Percentiles rank a stretch among this genome's conserved stretches.
These are phyloP conservation scores for Suillus placidus DNA, from an alignment of 768 basidiomycete species.

Conservation along the genomic window DNA sequence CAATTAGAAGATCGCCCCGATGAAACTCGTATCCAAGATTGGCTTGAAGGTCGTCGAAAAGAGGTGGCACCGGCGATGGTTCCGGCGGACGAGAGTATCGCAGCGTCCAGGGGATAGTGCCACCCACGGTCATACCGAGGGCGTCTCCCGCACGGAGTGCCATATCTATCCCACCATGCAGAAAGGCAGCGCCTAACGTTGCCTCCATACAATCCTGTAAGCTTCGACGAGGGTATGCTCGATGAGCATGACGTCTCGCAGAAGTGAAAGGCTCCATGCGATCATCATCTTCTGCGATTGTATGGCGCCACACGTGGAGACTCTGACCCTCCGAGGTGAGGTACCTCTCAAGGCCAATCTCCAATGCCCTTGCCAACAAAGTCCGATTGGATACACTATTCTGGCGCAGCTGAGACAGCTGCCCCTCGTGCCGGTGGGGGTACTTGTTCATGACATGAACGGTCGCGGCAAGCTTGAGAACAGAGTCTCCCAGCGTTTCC, in stretches of 20 bases:
- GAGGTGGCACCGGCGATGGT: conserved; percentile 40
- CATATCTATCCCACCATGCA: conserved; percentile 71
- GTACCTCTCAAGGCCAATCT: conserved; percentile 62
- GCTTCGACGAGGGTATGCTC: conserved; percentile 65
- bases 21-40: conserved; percentile 72
- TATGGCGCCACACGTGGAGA: conserved; percentile 61
- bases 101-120: conserved; percentile 64
- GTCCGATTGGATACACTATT: conserved; percentile 71
- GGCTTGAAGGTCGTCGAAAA: conserved; percentile 61
- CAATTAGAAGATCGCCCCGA: conserved; percentile 59
- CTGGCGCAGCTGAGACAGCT: conserved; percentile 66
- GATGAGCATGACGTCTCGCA: conserved; percentile 36
- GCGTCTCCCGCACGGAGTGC: conserved; percentile 65
- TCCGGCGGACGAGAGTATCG: conserved; percentile 47
- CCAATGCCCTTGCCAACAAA: conserved; percentile 67
- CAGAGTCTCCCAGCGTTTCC: conserved; percentile 86
- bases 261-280: conserved; percentile 32
- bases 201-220: conserved; percentile 92
- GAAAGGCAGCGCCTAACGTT: conserved; percentile 73
- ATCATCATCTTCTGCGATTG: conserved; percentile 41
- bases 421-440: conserved; percentile 82
- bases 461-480: conserved; percentile 74
- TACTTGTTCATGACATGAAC: conserved; percentile 78
- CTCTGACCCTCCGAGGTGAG: conserved; percentile 61
- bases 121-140: conserved; percentile 76